Conservation (phyloP, 345 rosid genomes). For the Aquilaria sinensis region DNA sequence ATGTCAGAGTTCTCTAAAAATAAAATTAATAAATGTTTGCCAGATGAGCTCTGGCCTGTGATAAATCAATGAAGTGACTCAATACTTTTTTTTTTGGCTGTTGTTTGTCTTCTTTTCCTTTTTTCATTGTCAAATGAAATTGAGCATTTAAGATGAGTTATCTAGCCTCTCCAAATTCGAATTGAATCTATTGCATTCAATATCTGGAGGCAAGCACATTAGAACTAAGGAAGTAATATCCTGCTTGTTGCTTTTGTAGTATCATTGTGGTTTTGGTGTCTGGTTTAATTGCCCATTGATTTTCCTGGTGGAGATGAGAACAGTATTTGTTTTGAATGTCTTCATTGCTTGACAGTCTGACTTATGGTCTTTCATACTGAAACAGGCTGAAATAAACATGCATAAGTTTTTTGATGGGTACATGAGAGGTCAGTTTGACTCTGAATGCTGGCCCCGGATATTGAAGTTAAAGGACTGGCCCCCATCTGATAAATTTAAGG, state of each 20-base stretch:
- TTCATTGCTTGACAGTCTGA: background rate
- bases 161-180: too few relatives aligned
- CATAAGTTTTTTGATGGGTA: slow-evolving; percentile 58
- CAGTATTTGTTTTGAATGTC: background rate
- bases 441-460: slow-evolving; percentile 43
- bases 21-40: too few relatives aligned
- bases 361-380: background rate
- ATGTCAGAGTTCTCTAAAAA: too few relatives aligned
- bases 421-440: slow-evolving; percentile 27
- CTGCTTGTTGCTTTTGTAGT: background rate
- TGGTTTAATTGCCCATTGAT: background rate
- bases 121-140: too few relatives aligned
- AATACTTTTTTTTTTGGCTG: too few relatives aligned
- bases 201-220: background rate
- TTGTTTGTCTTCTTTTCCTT: too few relatives aligned
- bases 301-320: background rate
- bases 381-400: slow-evolving; percentile 46
- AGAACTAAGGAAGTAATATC: background rate
- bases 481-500: slow-evolving; percentile 48
- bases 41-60: too few relatives aligned
- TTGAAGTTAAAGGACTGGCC: slow-evolving; percentile 89
- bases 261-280: background rate
- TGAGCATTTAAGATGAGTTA: too few relatives aligned
- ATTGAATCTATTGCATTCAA: too few relatives aligned
- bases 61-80: too few relatives aligned